A percentile compares a stretch with the other conserved stretches of the same genome.
Evolutionary conservation across 768 basidiomycete species (phyloP).

Genomic region (Solioccasus polychromus): DNA sequence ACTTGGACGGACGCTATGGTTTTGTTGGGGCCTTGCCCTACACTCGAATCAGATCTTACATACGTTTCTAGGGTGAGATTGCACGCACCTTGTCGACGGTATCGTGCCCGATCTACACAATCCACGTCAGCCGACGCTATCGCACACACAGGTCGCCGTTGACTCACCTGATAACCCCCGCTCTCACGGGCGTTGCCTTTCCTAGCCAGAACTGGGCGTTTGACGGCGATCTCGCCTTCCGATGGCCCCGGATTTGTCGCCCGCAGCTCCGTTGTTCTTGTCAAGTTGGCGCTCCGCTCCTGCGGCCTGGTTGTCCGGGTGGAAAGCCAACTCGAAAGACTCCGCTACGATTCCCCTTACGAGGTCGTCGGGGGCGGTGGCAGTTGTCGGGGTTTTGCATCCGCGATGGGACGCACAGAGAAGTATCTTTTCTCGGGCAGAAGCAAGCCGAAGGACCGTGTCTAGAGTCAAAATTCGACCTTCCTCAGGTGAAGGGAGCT

Average conservation of each 20-base stretch:
- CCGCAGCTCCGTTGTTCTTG: not conserved
- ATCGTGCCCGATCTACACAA: no score
- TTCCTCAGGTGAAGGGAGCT: slow-evolving; percentile 52
- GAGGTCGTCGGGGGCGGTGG: slow-evolving; percentile 25
- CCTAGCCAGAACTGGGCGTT: not conserved
- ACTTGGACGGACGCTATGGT: no score
- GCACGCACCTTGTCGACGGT: no score
- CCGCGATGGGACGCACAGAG: slow-evolving; percentile 35
- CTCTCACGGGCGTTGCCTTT: not conserved
- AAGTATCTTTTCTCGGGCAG: slow-evolving; percentile 46
- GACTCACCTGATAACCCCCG: not conserved
- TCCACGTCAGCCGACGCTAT: no score
- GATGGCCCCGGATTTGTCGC: no score
- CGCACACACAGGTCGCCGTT: no score
- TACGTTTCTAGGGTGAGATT: no score
- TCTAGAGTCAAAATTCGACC: slow-evolving; percentile 56
- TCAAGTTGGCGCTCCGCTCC: slow-evolving; percentile 5
- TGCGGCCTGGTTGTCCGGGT: slow-evolving; percentile 1
- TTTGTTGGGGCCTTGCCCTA: no score
- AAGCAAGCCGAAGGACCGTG: slow-evolving; percentile 49
- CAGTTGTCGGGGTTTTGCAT: slow-evolving; percentile 25
- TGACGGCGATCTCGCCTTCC: not conserved
- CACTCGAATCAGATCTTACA: no score
- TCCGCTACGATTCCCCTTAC: slow-evolving; percentile 30
- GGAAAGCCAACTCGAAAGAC: slow-evolving; percentile 29